Base-by-base conservation (phyloP, 2,329 filamentous ascomycete genomes). In the Sarocladium strictum region DNA sequence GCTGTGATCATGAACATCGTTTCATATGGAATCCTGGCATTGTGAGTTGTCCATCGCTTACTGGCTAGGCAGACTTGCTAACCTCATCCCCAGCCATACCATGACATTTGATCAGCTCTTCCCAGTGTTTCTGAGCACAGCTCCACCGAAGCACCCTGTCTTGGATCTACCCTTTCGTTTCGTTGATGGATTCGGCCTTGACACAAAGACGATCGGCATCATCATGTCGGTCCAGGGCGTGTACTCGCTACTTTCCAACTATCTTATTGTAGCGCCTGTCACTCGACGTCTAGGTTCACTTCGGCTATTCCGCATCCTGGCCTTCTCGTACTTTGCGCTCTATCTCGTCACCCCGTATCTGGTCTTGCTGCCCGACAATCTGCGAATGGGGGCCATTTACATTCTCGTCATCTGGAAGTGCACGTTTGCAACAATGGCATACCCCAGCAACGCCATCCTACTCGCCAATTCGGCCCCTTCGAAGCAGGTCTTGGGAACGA, bases 41-140 rank as follows among this genome's bases (percentile, higher is more conserved):
- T 96, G 91, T 96, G 80, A 83, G 90, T 86, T 54, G 52, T 61
- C 57, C 60, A 56, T n/a, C 21, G 21, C 4, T 9, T 10, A 7
- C 5, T 6, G 29, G 12, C 29, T 7, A 32, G 29, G 29, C 29
- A 32, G 6, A 32, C 29, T 12, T 7, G 24, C 9, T 5, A n/a
- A 26, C 14, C 15, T 10, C 15, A 23, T 1, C 12, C 33, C 19
- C 64, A 96, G 92, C 74, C 93, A 97, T 73, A 97, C 93, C 12
- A 97, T 99, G 72, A 95, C 92, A 0, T 94, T 96, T 63, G 94
- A 99, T 70, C 89, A 96, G 65, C 80, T 97, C 50, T 85, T 97
- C 62, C 93, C 94, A 0, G 89, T 97, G 2, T 90, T 99, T 62
- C 83, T 99, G 65, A 93, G 89, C 69, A 89, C 89, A 43, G 71